phyloP scores from a whole-genome alignment of 306 rosid genomes.

The Cucumis cinereus region DNA sequence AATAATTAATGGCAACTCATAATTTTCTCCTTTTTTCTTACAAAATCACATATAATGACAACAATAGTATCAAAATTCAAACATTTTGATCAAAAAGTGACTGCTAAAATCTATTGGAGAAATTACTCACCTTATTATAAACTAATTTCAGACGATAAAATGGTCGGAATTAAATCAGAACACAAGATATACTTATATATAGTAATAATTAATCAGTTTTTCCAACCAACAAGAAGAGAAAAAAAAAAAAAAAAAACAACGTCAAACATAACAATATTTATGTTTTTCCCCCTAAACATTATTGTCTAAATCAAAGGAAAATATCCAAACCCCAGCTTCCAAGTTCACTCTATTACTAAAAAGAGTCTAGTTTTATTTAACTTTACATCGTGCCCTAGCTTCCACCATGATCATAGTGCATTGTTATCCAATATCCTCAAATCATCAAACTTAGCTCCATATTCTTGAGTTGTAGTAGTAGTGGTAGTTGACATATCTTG shows the following conservation, averaged over 20 bases:
- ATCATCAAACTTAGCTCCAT: constrained; percentile 21
- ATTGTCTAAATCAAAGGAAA: background rate
- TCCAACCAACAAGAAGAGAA: background rate
- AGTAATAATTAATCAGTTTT: background rate
- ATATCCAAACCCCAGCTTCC: background rate
- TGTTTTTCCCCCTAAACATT: background rate
- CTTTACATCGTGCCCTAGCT: background rate
- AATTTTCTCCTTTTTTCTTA: too few relatives aligned
- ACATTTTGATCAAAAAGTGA: background rate
- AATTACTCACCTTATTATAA: background rate
- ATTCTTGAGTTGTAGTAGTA: background rate
- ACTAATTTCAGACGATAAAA: background rate
- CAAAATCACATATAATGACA: too few relatives aligned
- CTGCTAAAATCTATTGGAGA: background rate
- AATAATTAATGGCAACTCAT: too few relatives aligned
- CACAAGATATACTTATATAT: background rate
- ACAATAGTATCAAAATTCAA: background rate
- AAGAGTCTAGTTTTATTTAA: background rate
- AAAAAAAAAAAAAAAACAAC: background rate
- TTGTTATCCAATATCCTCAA: constrained; percentile 1
- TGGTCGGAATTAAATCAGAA: background rate
- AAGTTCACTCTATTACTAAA: background rate
- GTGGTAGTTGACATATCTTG: background rate
- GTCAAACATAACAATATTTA: background rate
- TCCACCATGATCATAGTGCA: background rate